Evolutionary conservation across 352 stramenopile genomes (phyloP).

Genomic region (Pythium oligandrum): DNA sequence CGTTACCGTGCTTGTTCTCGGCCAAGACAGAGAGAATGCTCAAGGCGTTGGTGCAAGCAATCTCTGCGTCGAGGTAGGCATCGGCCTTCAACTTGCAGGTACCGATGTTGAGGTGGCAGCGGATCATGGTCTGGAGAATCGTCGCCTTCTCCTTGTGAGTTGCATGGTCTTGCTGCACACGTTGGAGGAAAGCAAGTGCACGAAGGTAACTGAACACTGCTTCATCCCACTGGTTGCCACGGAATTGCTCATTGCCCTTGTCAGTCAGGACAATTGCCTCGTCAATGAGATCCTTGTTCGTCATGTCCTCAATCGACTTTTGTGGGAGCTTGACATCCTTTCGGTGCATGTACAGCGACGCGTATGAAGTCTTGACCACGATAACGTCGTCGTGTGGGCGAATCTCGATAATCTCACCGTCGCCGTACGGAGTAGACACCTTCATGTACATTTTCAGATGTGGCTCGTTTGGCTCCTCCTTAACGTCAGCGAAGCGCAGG

Average conservation of each 20-base stretch:
- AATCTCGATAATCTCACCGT: conserved; percentile 60
- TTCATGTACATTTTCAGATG: conserved; percentile 77
- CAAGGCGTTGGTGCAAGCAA: conserved; percentile 78
- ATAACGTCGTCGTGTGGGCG: conserved; percentile 60
- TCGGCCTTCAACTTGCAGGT: conserved; percentile 82
- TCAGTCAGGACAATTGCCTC: conserved; percentile 65
- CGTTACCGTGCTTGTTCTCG: conserved; percentile 75
- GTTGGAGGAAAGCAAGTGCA: conserved; percentile 62
- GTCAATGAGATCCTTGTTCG: conserved; percentile 67
- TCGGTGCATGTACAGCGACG: conserved; percentile 74
- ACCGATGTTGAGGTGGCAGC: conserved; percentile 82
- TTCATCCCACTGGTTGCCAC: conserved; percentile 46
- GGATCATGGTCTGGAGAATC: conserved; percentile 87
- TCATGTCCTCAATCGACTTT: conserved; percentile 70
- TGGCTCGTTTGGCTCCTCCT: conserved; percentile 61
- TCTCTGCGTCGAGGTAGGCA: conserved; percentile 58
- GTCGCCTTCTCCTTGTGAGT: conserved; percentile 85
- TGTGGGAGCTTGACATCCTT: conserved; percentile 65
- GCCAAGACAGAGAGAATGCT: conserved; percentile 70
- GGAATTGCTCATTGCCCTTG: conserved; percentile 70
- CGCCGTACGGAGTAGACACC: conserved; percentile 69
- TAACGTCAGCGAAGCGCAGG: conserved; percentile 54
- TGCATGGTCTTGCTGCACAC: conserved; percentile 66
- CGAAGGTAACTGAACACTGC: conserved; percentile 76
- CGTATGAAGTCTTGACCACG: conserved; percentile 60